A percentile compares a stretch with the other conserved stretches of the same genome.
phyloP scores from a whole-genome alignment of 805 yeast species.

The Torulaspora gathmanii region DNA sequence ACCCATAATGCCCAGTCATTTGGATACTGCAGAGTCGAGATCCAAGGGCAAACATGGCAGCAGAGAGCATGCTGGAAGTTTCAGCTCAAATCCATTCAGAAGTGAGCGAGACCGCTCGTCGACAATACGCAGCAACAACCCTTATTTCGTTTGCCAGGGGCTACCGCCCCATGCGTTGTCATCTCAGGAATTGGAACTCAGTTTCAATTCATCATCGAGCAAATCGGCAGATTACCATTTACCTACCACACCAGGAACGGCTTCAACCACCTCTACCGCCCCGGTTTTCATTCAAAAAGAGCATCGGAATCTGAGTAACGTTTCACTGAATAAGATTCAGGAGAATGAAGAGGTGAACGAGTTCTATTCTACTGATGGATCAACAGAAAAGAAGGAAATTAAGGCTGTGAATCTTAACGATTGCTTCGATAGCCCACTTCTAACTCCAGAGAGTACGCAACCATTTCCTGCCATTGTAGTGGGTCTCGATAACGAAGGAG shows the following conservation, averaged over 20 bases:
- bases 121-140: slow-evolving; percentile 32
- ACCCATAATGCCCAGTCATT: slow-evolving; percentile 22
- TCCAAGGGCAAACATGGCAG: slow-evolving; percentile 8
- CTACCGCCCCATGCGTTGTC: slow-evolving; percentile 47
- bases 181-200: slow-evolving; percentile 17
- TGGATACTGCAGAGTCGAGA: slow-evolving; percentile 8
- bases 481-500: slow-evolving; percentile 19
- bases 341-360: slow-evolving; percentile 34
- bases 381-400: slow-evolving; percentile 4
- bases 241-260: slow-evolving; percentile 13
- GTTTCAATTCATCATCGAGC: slow-evolving; percentile 11
- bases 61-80: slow-evolving; percentile 6
- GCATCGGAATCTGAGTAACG: slow-evolving; percentile 23
- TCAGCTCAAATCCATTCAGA: slow-evolving; percentile 17
- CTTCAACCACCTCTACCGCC: slow-evolving; percentile 12
- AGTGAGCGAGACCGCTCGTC: slow-evolving; percentile 8
- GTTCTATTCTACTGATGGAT: slow-evolving; percentile 10
- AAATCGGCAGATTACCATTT: slow-evolving; percentile 7
- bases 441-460: slow-evolving; percentile 15
- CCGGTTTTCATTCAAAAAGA: slow-evolving; percentile 15
- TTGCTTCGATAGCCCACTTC: slow-evolving; percentile 10
- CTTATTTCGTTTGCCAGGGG: slow-evolving; percentile 56
- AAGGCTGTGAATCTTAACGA: slow-evolving; percentile 4
- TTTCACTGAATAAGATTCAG: slow-evolving; percentile 34
- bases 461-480: slow-evolving; percentile 28